Evolutionary conservation across 306 rosid species (phyloP).

Genomic region (Prunus mume): DNA sequence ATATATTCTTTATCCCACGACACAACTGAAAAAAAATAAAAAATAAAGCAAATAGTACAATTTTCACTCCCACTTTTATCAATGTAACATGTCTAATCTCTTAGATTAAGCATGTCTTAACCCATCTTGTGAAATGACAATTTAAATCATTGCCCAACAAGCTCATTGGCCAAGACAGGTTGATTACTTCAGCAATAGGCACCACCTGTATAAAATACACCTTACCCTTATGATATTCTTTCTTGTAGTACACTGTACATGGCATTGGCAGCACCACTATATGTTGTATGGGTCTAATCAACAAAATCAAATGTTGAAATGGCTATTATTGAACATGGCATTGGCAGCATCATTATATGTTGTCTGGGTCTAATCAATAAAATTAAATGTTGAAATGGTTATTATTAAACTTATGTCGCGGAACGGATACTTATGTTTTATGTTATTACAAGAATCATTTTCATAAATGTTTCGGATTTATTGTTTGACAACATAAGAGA

Average conservation of each 20-base stretch:
- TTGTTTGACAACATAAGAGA: rapidly evolving
- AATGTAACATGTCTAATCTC: background rate
- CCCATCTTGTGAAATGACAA: background rate
- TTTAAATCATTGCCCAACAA: background rate
- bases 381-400: background rate
- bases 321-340: background rate
- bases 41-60: background rate
- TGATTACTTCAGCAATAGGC: background rate
- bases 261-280: background rate
- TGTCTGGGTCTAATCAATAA: background rate
- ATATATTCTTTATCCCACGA: background rate
- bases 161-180: background rate
- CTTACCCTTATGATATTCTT: background rate
- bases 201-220: background rate
- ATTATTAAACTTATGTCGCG: background rate
- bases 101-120: background rate
- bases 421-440: background rate
- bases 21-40: background rate
- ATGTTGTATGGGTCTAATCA: background rate
- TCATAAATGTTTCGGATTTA: rapidly evolving
- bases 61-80: conserved; percentile 6
- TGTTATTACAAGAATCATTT: no score
- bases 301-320: background rate
- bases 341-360: background rate
- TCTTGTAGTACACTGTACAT: background rate